Percentiles rank a stretch among this genome's conserved stretches.
phyloP scores from a whole-genome alignment of 2,329 filamentous ascomycete species.

The Fusarium hainanense region DNA sequence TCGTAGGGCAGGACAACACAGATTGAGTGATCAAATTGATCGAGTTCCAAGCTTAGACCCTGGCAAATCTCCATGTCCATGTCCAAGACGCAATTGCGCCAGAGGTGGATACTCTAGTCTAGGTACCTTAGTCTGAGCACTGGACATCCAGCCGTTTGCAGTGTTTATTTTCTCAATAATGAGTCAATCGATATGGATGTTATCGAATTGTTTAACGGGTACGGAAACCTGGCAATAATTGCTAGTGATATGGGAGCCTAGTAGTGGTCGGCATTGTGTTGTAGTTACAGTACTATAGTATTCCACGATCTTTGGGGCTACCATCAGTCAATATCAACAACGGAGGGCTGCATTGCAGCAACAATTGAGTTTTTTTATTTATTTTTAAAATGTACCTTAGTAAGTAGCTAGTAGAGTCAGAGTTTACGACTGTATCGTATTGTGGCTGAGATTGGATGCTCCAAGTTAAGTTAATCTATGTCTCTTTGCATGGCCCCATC shows the following conservation, averaged over 20 bases:
- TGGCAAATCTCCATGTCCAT: slow-evolving; percentile 26
- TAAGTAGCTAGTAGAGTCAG: background rate
- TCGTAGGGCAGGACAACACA: slow-evolving; percentile 25
- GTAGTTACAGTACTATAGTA: background rate
- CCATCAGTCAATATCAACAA: slow-evolving; percentile 8
- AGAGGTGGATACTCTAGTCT: slow-evolving; percentile 2
- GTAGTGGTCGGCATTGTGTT: background rate
- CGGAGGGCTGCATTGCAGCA: slow-evolving; percentile 3
- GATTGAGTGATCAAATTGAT: slow-evolving; percentile 29
- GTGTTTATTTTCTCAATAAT: background rate
- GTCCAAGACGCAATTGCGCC: slow-evolving; percentile 24
- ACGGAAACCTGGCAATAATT: background rate
- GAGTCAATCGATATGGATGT: background rate
- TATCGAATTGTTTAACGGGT: background rate
- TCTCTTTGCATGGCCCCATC: slow-evolving; percentile 1
- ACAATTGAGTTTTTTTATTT: slow-evolving; percentile 7
- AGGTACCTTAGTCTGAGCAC: background rate
- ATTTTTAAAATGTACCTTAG: slow-evolving; percentile 4
- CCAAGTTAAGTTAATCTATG: slow-evolving; percentile 14
- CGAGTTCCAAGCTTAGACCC: slow-evolving; percentile 35
- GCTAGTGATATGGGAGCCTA: background rate
- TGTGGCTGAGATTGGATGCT: slow-evolving; percentile 1
- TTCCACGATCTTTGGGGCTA: background rate
- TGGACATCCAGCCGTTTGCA: slow-evolving; percentile 20
- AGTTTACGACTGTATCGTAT: background rate